Base-by-base conservation (phyloP, 1,284 basidiomycete genomes). In the Ceratobasidium sp. region DNA sequence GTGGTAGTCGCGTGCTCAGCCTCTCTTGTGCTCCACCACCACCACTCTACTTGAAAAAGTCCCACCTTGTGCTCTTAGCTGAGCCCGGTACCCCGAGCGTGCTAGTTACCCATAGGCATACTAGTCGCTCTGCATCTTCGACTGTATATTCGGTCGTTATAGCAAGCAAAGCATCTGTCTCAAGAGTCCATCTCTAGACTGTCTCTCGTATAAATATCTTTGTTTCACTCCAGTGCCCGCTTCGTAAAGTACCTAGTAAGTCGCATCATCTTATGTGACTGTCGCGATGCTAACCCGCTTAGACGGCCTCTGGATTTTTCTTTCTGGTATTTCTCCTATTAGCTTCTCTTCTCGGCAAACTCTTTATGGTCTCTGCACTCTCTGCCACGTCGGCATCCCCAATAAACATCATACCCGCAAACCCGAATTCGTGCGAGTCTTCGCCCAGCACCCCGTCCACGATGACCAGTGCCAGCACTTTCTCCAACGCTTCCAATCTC, bases 101-200 rank as follows among this genome's bases (percentile, higher is more conserved):
- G 33, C 33, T 33, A 33, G 33, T 33, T 33, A 33, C 33, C 33
- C 33, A 33, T 33, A 33, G 33, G 33, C 33, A 73, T 26, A 26
- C 20, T 10, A 7, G 13, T 73, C 71, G 71, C 71, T 73, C 71
- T 73, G 71, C 71, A 73, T 73, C 71, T 73, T 73, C 71, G 71
- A 63, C 60, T 13, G 40, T 63, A 12, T 46, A 26, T 28, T 26
- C 40, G 26, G 71, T 58, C 71, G 71, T 73, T 42, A 73, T 49
- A 73, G 71, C 58, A 73, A 73, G 71, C 71, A 73, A 63, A 39
- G 70, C 49, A 49, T 26, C 68, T 5, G 68, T 26, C 51, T 60
- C 10, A 33, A 33, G 26, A 28, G 60, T 63, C 12, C 39, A 44
- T 66, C 61, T 64, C 42, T 18, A 44, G 63, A 66, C 58, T 33